Base-by-base conservation (phyloP, 345 rosid genomes). In the Isatis tinctoria region DNA sequence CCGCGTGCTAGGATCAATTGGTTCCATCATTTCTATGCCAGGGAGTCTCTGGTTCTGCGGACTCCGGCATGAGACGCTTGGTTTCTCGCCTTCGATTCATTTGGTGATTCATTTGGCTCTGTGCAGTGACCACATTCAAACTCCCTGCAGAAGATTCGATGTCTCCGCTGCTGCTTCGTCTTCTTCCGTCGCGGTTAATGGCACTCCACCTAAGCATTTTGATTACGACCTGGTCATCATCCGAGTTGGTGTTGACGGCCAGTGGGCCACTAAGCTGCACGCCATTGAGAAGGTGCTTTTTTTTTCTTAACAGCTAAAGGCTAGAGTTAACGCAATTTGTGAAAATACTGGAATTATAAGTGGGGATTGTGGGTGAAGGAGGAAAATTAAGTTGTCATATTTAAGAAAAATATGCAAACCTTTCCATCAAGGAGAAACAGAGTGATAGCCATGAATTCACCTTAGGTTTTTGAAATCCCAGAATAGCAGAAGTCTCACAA, bases 161-260 rank as follows among this genome's bases (percentile, higher is more conserved):
- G 82, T 82, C 13, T 82, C 74, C 0, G 86, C 96, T 75, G 78
- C 89, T 10, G 39, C 69, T 3, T n/a, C n/a, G n/a, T 64, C 71
- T 3, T 67, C 71, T 8, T 80, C 54, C 64, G 66, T 43, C 6
- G 13, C 64, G 4, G 36, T 51, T 35, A 90, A 95, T 60, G 98
- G 96, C 27, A 83, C 83, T 67, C 78, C 90, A 2, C 80, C 88
- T 0, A 84, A 85, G 80, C 83, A 92, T 18, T 95, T 92, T 51
- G 96, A 95, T 74, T 95, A 95, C 73, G 99, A 92, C 78, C 77
- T 95, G 83, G 70, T 92, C 78, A 95, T 95, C 58, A 87, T 92
- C 16, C 98, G 99, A 30, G 98, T 98, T 41, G 99, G 98, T 53
- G 99, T 95, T 17, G 98, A 98, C 12, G 99, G 98, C 4, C 99